Base-by-base conservation (phyloP, 306 rosid species). In the Prunus davidiana region DNA sequence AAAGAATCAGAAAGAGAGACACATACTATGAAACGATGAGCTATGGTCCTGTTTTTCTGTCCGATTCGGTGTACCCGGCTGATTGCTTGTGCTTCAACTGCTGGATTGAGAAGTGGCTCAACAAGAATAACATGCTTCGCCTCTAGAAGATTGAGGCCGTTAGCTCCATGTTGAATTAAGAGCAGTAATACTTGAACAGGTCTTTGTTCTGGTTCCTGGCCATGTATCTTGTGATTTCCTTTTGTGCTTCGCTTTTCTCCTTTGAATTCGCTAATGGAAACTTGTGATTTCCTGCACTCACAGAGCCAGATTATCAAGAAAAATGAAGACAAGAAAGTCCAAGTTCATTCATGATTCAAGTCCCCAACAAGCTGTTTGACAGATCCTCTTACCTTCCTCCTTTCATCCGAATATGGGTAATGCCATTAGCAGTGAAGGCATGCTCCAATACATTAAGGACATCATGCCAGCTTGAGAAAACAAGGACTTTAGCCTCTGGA, bases 381-480 rank as follows among this genome's bases (percentile, higher is more conserved):
- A 74, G 6, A 61, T 72, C 75, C 25, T 67, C 82, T 76, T 77
- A 90, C 97, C 98, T 95, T 90, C 98, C 98, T 71, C 98, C 98
- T 78, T 95, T 95, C 98, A 95, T 90, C 68, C 93, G 89, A 74
- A 89, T 68, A 80, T 19, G 88, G 74, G 88, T 85, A 73, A 92
- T 89, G 70, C 67, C 76, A 75, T 92, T 95, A 52, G 91, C 86
- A 47, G 82, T 72, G 79, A 95, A 92, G 67, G 98, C 95, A 70
- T 92, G 97, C 81, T 90, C 96, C 89, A 94, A 73, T 45, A 94
- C 98, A 70, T 94, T 95, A 80, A 95, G 97, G 62, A 92, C 98
- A 82, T 92, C 97, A 67, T 95, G 85, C 98, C 98, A 95, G 82
- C 97, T 95, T 15, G 98, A 92, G 76, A 95, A 95, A 63, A 92